Conservation (phyloP, 2,329 filamentous ascomycete genomes). For the Cadophora sp. region DNA sequence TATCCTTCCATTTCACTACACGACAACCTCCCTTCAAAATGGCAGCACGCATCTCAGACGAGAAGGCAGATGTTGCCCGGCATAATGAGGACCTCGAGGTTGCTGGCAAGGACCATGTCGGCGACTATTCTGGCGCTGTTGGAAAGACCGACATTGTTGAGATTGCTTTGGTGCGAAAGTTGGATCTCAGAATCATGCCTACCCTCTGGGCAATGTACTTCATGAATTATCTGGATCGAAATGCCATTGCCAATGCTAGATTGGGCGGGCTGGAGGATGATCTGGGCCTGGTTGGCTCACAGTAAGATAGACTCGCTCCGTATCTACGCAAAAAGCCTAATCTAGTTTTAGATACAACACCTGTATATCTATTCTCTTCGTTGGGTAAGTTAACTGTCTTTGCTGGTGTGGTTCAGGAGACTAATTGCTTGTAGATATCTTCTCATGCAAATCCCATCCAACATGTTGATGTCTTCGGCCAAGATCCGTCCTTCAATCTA, state of each 20-base stretch:
- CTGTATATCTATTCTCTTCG: conserved; percentile 57
- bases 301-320: conserved; percentile 36
- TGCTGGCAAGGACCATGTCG: conserved; percentile 14
- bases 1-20: background rate
- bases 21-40: background rate
- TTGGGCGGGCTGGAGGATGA: conserved; percentile 60
- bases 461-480: conserved; percentile 51
- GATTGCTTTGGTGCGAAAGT: conserved; percentile 48
- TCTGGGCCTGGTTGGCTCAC: conserved; percentile 52
- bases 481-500: conserved; percentile 45
- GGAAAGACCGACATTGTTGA: conserved; percentile 45
- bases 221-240: conserved; percentile 48
- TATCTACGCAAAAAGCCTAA: too few species aligned
- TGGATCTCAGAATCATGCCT: conserved; percentile 49
- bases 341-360: conserved; percentile 44
- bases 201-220: conserved; percentile 46
- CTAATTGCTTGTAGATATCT: conserved; percentile 34
- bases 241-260: conserved; percentile 63
- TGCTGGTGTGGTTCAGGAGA: background rate
- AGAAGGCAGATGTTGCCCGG: conserved; percentile 17
- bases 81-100: conserved; percentile 22
- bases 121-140: conserved; percentile 39
- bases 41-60: conserved; percentile 1
- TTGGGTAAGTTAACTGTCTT: conserved; percentile 46
- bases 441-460: conserved; percentile 54